These are phyloP conservation scores for Coemansia sp. DNA, from an alignment of 192 early-diverging fungal species.

Conservation along the genomic window DNA sequence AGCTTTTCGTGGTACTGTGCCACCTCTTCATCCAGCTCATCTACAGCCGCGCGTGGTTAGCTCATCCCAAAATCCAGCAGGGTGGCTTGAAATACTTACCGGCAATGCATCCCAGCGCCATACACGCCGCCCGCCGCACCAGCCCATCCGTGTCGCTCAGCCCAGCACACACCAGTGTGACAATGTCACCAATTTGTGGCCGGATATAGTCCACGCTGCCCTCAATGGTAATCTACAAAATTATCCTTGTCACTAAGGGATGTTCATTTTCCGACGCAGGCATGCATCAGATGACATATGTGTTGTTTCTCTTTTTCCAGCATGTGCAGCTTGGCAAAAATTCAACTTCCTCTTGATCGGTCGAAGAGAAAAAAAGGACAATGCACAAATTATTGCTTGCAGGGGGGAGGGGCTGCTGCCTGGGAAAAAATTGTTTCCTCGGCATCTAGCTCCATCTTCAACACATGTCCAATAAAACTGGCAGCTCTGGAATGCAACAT, in stretches of 20 bases:
- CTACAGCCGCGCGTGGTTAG: conserved; percentile 30
- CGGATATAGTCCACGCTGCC: conserved; percentile 85
- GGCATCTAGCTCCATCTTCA: conserved; percentile 5
- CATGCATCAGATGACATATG: background rate
- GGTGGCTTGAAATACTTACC: conserved; percentile 31
- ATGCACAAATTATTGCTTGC: conserved; percentile 17
- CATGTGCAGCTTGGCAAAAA: background rate
- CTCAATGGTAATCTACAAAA: conserved; percentile 64
- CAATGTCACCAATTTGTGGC: conserved; percentile 72
- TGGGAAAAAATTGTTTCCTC: conserved; percentile 6
- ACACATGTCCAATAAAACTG: conserved; percentile 1
- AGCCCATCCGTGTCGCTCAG: conserved; percentile 75
- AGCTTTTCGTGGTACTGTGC: conserved; percentile 75
- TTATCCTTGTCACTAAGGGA: too few species aligned
- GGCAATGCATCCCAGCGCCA: conserved; percentile 77
- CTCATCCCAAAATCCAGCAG: too few species aligned
- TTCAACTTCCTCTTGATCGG: background rate
- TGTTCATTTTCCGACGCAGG: background rate
- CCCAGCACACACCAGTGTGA: conserved; percentile 70
- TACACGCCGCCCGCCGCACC: conserved; percentile 83
- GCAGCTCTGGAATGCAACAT: background rate
- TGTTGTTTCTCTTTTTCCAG: background rate
- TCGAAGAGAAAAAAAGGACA: too few species aligned
- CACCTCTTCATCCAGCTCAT: conserved; percentile 79
- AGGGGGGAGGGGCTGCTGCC: background rate